Conservation (phyloP, 768 basidiomycete genomes). For the Mrakia frigida region DNA sequence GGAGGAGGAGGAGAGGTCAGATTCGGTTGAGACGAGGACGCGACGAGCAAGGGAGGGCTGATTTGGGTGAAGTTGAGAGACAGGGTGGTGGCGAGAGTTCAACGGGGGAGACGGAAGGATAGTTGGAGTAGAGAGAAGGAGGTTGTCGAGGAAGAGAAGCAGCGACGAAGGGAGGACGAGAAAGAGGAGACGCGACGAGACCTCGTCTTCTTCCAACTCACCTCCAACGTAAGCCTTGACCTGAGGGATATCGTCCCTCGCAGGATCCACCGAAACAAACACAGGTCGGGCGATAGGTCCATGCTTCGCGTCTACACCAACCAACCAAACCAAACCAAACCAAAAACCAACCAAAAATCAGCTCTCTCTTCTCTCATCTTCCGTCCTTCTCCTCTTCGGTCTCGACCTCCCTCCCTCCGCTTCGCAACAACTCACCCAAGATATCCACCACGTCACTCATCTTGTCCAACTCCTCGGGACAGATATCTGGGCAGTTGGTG, state of each 20-base stretch:
- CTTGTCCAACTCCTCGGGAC: constrained; percentile 96
- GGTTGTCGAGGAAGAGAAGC: background rate
- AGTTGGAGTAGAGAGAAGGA: background rate
- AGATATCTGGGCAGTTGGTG: constrained; percentile 98
- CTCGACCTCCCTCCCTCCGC: background rate
- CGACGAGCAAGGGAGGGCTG: constrained; percentile 35
- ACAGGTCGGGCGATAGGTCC: constrained; percentile 73
- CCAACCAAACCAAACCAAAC: background rate
- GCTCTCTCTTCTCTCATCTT: background rate
- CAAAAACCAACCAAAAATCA: background rate
- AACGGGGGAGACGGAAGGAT: background rate
- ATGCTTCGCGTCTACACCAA: constrained; percentile 58
- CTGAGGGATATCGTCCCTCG: constrained; percentile 63
- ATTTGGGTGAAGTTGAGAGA: constrained; percentile 3
- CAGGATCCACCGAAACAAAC: constrained; percentile 96
- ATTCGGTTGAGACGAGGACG: background rate
- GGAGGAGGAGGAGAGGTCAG: constrained; percentile 12
- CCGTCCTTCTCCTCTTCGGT: background rate
- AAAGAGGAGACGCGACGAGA: background rate
- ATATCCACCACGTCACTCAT: constrained; percentile 68
- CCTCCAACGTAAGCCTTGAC: constrained; percentile 49
- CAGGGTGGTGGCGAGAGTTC: background rate
- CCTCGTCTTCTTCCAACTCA: too few relatives aligned
- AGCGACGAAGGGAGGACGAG: background rate
- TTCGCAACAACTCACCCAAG: constrained; percentile 54